Conservation (phyloP, 495 filamentous ascomycete genomes). For the Penicillium manginii region DNA sequence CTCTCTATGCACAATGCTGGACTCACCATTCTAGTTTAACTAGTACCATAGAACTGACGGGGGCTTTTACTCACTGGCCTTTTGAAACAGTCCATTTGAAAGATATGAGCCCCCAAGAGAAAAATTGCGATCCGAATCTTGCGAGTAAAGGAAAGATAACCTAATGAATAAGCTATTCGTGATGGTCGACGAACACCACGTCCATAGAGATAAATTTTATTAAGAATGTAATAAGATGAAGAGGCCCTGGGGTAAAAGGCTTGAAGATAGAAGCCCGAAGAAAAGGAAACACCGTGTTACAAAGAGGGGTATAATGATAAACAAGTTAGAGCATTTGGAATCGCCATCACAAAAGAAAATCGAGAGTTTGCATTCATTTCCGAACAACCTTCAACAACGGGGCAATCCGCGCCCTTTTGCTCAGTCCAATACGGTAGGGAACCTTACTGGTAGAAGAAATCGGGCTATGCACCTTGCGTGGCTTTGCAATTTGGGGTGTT, state of each 20-base stretch:
- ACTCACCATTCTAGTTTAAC: too few relatives aligned
- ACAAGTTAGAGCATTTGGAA: not conserved
- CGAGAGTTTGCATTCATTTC: conserved; percentile 44
- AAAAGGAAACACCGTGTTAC: not conserved
- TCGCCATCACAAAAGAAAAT: not conserved
- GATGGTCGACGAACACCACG: too few relatives aligned
- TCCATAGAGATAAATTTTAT: not conserved
- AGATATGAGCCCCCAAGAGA: too few relatives aligned
- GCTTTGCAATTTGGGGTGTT: conserved; percentile 25
- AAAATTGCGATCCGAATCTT: too few relatives aligned
- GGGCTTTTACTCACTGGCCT: too few relatives aligned
- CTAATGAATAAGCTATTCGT: too few relatives aligned
- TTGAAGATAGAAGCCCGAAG: not conserved
- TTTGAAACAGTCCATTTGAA: too few relatives aligned
- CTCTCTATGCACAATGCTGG: too few relatives aligned
- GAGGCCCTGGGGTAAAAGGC: not conserved
- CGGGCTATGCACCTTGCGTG: conserved; percentile 49
- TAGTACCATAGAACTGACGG: too few relatives aligned
- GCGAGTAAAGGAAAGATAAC: too few relatives aligned
- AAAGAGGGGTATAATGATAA: conserved; percentile 1
- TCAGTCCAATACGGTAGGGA: conserved; percentile 68
- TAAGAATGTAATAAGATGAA: not conserved
- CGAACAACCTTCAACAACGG: conserved; percentile 67
- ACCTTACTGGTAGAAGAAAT: conserved; percentile 57
- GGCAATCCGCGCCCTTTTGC: conserved; percentile 65